Base-by-base conservation (phyloP, 352 stramenopile genomes). In the Globisporangium nodosum region DNA sequence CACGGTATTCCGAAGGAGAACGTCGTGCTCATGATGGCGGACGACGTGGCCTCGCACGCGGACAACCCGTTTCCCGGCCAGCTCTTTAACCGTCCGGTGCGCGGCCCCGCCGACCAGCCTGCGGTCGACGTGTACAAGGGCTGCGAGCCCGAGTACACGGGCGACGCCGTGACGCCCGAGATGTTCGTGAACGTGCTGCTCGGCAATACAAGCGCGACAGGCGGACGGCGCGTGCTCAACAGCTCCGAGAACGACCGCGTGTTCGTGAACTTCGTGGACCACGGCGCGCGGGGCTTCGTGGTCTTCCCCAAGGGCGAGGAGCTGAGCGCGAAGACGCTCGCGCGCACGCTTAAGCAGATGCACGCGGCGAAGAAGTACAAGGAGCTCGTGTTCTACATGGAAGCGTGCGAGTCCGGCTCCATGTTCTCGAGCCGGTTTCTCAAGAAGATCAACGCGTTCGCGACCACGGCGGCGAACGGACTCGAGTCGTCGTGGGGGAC, bases 191-290 rank as follows among this genome's bases (percentile, higher is more conserved):
- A 82, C 52, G 90, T 98, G 31, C 65, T 98, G 45, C 68, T 80
- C 11, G 92, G 92, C 48, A 85, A 98, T 58, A 66, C 69, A 31
- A 72, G 47, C 1, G 69, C 73, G 0, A 78, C 70, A 0, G 59
- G 64, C 3, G 78, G 87, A 20, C 82, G 84, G 47, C 91, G 89
- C 48, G 90, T 97, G 49, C 81, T 98, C 4, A 72, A 77, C n/a
- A 96, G 85, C 61, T 90, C 83, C 1, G 45, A 56, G 2, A 61
- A 92, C 1, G 92, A 98, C 62, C 79, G 90, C 47, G 88, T 98
- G 30, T 98, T 97, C 63, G 66, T 98, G 53, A 96, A 96, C 63
- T 97, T 97, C 70, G 78, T 96, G 39, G 89, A 98, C 63, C 92
- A 98, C 58, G 92, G 92, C 49, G 90, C 82, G 4, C 68, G 81